Percentiles rank a stretch among this genome's conserved stretches.
Conservation (phyloP, 192 early-diverging fungal genomes). For the Phlyctochytrium planicorne region DNA sequence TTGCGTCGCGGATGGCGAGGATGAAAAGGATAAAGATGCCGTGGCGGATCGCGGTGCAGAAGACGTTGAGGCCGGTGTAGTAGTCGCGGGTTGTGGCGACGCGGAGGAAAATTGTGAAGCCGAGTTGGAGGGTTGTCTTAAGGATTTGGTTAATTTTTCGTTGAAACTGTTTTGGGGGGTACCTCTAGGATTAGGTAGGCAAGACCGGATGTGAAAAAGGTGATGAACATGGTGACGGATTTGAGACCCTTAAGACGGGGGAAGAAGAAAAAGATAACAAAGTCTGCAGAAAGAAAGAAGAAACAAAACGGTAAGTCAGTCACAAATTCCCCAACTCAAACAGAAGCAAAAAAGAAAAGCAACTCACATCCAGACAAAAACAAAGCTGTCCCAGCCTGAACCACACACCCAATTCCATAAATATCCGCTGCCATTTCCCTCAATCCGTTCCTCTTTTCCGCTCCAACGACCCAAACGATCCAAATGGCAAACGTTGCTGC, state of each 20-base stretch:
- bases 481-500: background rate
- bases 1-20: background rate
- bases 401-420: background rate
- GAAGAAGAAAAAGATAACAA: background rate
- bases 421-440: background rate
- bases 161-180: background rate
- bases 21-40: conserved; percentile 2
- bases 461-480: background rate
- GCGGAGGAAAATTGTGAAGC: background rate
- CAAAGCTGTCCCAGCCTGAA: background rate
- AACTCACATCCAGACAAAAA: conserved; percentile 2
- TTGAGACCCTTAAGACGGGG: background rate
- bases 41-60: conserved; percentile 6
- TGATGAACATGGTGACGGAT: background rate
- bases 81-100: background rate
- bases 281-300: background rate
- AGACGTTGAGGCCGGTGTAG: background rate
- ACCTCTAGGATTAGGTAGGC: conserved; percentile 1
- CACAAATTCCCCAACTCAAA: no score
- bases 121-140: background rate
- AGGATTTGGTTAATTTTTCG: background rate
- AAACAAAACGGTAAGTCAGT: background rate
- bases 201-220: background rate
- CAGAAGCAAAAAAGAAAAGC: background rate
- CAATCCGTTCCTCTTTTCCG: background rate